Evolutionary conservation across 2,329 filamentous ascomycete genomes (phyloP).

Genomic region (Helotiales sp.): DNA sequence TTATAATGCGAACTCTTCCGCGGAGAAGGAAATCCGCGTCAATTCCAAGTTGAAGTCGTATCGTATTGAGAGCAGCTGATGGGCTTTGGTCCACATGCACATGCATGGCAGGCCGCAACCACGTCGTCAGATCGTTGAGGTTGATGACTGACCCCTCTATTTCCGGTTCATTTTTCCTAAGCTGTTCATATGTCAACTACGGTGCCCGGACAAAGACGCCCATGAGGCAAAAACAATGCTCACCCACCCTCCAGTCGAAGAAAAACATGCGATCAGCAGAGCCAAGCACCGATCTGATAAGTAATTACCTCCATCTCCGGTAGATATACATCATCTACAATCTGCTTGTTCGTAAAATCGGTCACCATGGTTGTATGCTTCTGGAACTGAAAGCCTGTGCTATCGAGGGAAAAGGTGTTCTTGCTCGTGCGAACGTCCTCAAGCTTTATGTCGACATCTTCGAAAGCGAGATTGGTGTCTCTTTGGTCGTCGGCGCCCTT

Average conservation of each 20-base stretch:
- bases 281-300: conserved; percentile 4
- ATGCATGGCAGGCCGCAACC: conserved; percentile 8
- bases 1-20: conserved; percentile 6
- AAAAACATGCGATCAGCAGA: conserved; percentile 4
- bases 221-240: background rate
- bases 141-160: conserved; percentile 5
- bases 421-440: background rate
- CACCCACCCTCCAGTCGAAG: conserved; percentile 14
- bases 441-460: background rate
- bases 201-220: background rate
- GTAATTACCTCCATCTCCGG: conserved; percentile 1
- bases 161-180: conserved; percentile 5
- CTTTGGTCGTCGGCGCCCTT: conserved; percentile 1
- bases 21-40: conserved; percentile 5
- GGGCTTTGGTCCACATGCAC: conserved; percentile 3
- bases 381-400: conserved; percentile 1
- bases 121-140: conserved; percentile 6
- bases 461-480: conserved; percentile 6
- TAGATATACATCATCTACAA: conserved; percentile 1
- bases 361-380: background rate
- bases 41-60: background rate
- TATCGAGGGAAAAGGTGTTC: background rate
- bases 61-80: background rate
- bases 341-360: background rate
- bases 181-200: conserved; percentile 1